These are phyloP conservation scores for Syzygium aromaticum DNA, from an alignment of 345 rosid species.

Conservation along the genomic window DNA sequence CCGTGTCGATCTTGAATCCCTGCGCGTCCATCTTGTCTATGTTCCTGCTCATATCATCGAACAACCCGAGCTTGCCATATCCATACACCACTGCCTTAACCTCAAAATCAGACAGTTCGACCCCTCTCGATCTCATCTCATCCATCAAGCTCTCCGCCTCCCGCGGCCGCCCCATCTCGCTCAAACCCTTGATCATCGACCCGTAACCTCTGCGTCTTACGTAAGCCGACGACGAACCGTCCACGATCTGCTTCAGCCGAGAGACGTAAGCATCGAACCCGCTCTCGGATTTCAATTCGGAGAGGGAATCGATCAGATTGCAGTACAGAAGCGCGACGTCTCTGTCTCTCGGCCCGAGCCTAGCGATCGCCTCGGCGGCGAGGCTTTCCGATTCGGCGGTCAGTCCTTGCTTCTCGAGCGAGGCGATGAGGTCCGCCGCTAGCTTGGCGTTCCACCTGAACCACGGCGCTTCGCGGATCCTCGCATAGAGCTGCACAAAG, in stretches of 20 bases:
- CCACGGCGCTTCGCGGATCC: slow-evolving; percentile 63
- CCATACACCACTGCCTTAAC: slow-evolving; percentile 40
- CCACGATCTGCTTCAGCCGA: slow-evolving; percentile 27
- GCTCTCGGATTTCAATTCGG: slow-evolving; percentile 24
- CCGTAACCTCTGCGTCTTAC: slow-evolving; percentile 55
- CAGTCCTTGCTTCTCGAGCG: slow-evolving; percentile 46
- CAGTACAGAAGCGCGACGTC: slow-evolving; percentile 44
- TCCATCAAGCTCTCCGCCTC: slow-evolving; percentile 49
- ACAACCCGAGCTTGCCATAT: slow-evolving; percentile 63
- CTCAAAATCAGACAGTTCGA: slow-evolving; percentile 43
- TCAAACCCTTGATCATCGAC: slow-evolving; percentile 50
- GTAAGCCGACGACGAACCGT: slow-evolving; percentile 42
- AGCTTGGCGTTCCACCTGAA: slow-evolving; percentile 79
- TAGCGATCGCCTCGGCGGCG: slow-evolving; percentile 32
- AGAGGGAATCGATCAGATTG: slow-evolving; percentile 45
- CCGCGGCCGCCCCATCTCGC: slow-evolving; percentile 50
- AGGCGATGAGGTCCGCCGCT: slow-evolving; percentile 53
- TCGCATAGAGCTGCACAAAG: slow-evolving; percentile 40
- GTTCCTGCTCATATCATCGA: slow-evolving; percentile 53
- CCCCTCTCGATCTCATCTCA: slow-evolving; percentile 34
- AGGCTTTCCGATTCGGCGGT: slow-evolving; percentile 34
- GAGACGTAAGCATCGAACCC: slow-evolving; percentile 40
- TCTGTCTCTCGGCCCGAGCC: slow-evolving; percentile 38
- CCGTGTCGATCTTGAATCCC: slow-evolving; percentile 48
- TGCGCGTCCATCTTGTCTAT: slow-evolving; percentile 31